These are phyloP conservation scores for Moniliella sp. DNA, from an alignment of 1,284 basidiomycete genomes.

Conservation along the genomic window DNA sequence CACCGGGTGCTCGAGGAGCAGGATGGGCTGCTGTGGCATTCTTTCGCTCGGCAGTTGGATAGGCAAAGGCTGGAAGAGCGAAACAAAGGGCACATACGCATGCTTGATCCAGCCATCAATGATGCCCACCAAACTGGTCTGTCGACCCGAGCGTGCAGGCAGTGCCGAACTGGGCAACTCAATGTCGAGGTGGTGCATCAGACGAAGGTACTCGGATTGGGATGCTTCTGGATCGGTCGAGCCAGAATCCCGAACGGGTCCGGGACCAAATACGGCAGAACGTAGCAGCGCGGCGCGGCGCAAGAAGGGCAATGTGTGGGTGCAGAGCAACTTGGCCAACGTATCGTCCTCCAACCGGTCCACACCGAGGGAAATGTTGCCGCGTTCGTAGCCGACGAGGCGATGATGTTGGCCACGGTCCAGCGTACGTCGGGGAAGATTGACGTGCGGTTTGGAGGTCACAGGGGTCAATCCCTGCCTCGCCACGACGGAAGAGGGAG, in stretches of 20 bases:
- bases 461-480: slow-evolving; percentile 6
- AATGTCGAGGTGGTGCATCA: slow-evolving; percentile 16
- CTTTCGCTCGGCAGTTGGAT: too few relatives aligned
- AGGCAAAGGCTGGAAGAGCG: slow-evolving; percentile 29
- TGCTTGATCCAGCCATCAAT: slow-evolving; percentile 34
- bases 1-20: slow-evolving; percentile 52
- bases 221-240: neutral
- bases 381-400: slow-evolving; percentile 27
- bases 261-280: slow-evolving; percentile 44
- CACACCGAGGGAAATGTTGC: slow-evolving; percentile 31
- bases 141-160: slow-evolving; percentile 18
- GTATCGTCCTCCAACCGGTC: slow-evolving; percentile 25
- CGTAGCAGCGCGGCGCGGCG: slow-evolving; percentile 68
- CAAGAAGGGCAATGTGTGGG: slow-evolving; percentile 80
- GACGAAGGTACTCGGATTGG: slow-evolving; percentile 17
- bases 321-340: slow-evolving; percentile 64
- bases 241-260: neutral
- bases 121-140: slow-evolving; percentile 22
- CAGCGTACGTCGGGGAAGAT: slow-evolving; percentile 29
- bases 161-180: slow-evolving; percentile 17
- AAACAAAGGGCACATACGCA: slow-evolving; percentile 21
- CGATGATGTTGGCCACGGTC: slow-evolving; percentile 27
- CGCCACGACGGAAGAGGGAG: slow-evolving; percentile 8
- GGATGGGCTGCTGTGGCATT: slow-evolving; percentile 40
- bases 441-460: slow-evolving; percentile 10